Evolutionary conservation across 768 basidiomycete species (phyloP), one percentile per base, ranked within the genome.

Genomic region (Hydnomerulius pinastri): DNA sequence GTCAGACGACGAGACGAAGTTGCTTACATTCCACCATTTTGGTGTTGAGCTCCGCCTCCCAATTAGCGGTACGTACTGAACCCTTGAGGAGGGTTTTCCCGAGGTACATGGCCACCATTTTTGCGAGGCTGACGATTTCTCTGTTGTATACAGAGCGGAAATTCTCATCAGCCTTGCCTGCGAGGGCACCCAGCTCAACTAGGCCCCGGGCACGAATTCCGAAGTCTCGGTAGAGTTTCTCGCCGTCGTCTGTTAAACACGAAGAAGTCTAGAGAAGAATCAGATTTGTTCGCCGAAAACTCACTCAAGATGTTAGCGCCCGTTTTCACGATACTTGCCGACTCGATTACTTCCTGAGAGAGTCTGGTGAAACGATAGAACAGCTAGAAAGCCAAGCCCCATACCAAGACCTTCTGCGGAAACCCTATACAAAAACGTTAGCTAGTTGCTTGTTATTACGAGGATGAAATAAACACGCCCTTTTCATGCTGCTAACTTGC

Each of bases 231-330:
- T 68, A 74, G 17, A 80, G 71, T 52, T 81, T 80, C 54, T 69
- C 59, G 4, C 77, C 79, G 24, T 80, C 79, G 25, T 75, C 79
- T 79, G 17, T 12, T 20, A 32, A 32, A 6, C 15, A 21, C 10
- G 10, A n/a, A 5, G 1, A 1, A 24, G 6, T 1, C 29, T 54
- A 40, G 51, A 23, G 3, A 24, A 11, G 12, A 33, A 4, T 1
- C 48, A 10, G 39, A 21, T 0, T 13, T 10, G n/a, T 0, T 17
- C 13, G 9, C 7, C 3, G 12, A 28, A 17, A 23, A 68, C 75
- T 47, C 43, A 79, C 78, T 73, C 24, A 70, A 62, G 44, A 79
- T 80, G 48, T 79, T 79, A 6, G 70, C 77, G 15, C 80, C 80
- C 4, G 71, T 63, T 55, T 81, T 81, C 30, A 71, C 43, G 11